Conservation (phyloP, 2,329 filamentous ascomycete genomes). For the Shiraia sp. region DNA sequence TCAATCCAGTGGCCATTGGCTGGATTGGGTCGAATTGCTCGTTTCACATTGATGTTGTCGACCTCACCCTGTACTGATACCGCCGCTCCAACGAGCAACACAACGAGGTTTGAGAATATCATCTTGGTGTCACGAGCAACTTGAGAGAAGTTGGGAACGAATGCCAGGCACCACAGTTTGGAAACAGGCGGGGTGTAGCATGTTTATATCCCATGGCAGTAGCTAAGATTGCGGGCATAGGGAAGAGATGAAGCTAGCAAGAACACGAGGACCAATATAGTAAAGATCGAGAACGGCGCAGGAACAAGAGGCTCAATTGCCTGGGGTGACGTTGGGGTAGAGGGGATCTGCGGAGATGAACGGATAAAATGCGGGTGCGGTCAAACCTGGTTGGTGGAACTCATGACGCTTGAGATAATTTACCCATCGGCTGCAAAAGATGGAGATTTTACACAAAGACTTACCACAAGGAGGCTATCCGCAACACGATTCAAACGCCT, state of each 20-base stretch:
- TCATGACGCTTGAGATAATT: constrained; percentile 7
- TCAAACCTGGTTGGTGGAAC: constrained; percentile 32
- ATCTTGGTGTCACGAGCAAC: constrained; percentile 10
- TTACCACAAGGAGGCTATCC: too few relatives aligned
- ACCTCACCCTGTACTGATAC: constrained; percentile 15
- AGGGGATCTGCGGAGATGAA: constrained; percentile 30
- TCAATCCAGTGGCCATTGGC: constrained; percentile 60
- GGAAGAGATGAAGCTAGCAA: constrained; percentile 21
- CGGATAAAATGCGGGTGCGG: constrained; percentile 37
- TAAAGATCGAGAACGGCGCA: constrained; percentile 11
- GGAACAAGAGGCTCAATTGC: constrained; percentile 13
- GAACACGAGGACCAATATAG: constrained; percentile 18
- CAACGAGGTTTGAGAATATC: constrained; percentile 16
- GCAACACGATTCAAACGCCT: too few relatives aligned
- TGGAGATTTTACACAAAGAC: constrained; percentile 8
- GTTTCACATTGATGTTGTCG: constrained; percentile 5
- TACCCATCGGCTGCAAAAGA: constrained; percentile 21
- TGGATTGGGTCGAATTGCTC: constrained; percentile 28
- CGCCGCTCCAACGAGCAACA: constrained; percentile 14
- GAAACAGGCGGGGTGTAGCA: constrained; percentile 3
- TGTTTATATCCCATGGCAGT: constrained; percentile 15
- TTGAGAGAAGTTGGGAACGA: background rate
- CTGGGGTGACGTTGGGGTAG: constrained; percentile 21
- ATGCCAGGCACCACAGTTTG: background rate
- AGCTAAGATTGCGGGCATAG: constrained; percentile 19